These are phyloP conservation scores for Bryoglossum gracile DNA, from an alignment of 495 filamentous ascomycete genomes.

Conservation along the genomic window DNA sequence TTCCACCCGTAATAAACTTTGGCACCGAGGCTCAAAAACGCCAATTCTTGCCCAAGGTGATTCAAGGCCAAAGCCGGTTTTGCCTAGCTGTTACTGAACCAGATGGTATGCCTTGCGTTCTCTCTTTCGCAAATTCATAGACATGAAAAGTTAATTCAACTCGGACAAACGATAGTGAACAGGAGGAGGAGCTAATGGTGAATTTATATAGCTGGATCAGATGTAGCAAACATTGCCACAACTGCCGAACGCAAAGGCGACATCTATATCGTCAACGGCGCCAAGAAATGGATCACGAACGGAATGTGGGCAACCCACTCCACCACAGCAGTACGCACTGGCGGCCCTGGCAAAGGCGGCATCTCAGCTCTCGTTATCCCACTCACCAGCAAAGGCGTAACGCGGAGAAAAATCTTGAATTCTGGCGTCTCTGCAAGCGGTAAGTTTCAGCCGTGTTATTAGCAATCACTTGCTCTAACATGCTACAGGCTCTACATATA, in stretches of 20 bases:
- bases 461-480: not conserved
- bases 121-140: too few relatives aligned
- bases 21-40: conserved; percentile 47
- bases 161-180: not conserved
- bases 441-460: not conserved
- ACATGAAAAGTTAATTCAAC: too few relatives aligned
- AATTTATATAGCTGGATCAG: conserved; percentile 42
- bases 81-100: conserved; percentile 63
- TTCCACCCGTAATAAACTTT: conserved; percentile 59
- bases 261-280: conserved; percentile 58
- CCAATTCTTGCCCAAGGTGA: conserved; percentile 44
- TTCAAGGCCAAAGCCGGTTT: conserved; percentile 58
- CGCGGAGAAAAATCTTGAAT: conserved; percentile 22
- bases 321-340: conserved; percentile 55
- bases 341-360: conserved; percentile 38
- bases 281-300: conserved; percentile 71
- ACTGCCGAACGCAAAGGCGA: conserved; percentile 56
- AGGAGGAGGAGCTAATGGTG: not conserved
- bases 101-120: conserved; percentile 32
- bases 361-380: conserved; percentile 48
- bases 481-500: conserved; percentile 32
- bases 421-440: conserved; percentile 28
- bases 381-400: conserved; percentile 37
- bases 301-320: conserved; percentile 60
- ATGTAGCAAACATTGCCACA: conserved; percentile 58